Base-by-base conservation (phyloP, 2,329 filamentous ascomycete species). In the Venturia carpophila region DNA sequence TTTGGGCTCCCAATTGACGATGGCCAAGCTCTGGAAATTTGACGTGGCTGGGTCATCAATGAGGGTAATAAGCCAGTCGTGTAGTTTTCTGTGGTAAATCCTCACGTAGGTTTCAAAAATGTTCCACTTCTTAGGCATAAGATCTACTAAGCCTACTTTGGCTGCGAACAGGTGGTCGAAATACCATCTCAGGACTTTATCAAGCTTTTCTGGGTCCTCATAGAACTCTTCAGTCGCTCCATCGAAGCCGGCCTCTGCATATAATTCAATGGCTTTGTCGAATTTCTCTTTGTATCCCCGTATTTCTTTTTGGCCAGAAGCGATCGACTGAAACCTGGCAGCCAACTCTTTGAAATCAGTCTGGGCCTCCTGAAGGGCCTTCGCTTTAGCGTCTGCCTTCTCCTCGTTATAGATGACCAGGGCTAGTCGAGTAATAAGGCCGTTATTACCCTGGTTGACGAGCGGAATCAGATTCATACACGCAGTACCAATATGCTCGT, bases 261-360 rank as follows among this genome's bases (percentile, higher is more conserved):
- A 87, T 66, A 87, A 80, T 71, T 87, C 84, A 72, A 97, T 91
- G 47, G 89, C 87, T 71, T 90, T 83, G 47, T 96, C 76, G 74
- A 97, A 97, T 74, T 96, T 96, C 71, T 96, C 90, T 79, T 97
- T 99, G 80, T 99, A 99, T 3, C 93, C 94, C 68, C 93, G 87
- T 64, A 95, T 86, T 69, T 92, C 90, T 76, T 95, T 95, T 27
- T 93, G 91, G 1, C 93, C 93, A 69, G 93, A 89, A 11, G 92
- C 93, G 77, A 99, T 96, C 70, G 91, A 93, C 78, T 96, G 92
- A 80, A 99, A 96, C 63, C 93, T 85, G 60, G 88, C 88, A 11
- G 92, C 94, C 73, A 99, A 89, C 74, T 97, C 93, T 74, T 93
- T 92, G 76, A 97, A 95, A 73, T 97, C 93, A 72, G 91, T 91